Evolutionary conservation across 805 yeast species (phyloP), one percentile per base, ranked within the genome.

Genomic region (Suhomyces sp.): DNA sequence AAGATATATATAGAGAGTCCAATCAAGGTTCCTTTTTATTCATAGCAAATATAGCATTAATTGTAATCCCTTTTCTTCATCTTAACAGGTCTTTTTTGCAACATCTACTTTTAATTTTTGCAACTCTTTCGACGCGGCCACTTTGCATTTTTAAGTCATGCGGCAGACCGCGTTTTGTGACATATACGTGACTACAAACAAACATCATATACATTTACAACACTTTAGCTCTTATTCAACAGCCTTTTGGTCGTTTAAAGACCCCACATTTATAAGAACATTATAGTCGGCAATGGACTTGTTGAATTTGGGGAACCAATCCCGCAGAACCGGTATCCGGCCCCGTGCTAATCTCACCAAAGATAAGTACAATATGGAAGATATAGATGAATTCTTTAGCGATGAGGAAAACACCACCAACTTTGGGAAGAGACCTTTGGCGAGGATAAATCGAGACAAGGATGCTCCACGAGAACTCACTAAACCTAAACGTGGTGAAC

Each of bases 361-460:
- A 57, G 87, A 85, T 63, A 75, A 76, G 46, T 78, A 82, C 58
- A 81, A 85, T 24, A 79, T 86, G 81, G 92, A 86, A 59, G 86
- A 83, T 58, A 62, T 86, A 13, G 85, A 83, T 56, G 90, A 85
- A 51, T 86, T 85, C 64, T 86, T 85, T 49, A 76, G 74, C 44
- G 87, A 83, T 48, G 83, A 79, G 17, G 72, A 67, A 22, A 65
- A 64, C 15, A 44, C 56, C 6, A 62, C 58, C 13, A 53, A 51
- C 44, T 50, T 57, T 12, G 56, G 6, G 13, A 41, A 12, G 7
- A 20, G 29, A 41, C 29, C 19, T 13, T 22, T n/a, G 31, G 20
- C 41, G 5, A 31, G 4, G 48, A 13, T 19, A 43, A 15, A 20
- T 15, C 21, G 31, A 44, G 43, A 29, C 4, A 41, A 39, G 22